Conservation (phyloP, 495 filamentous ascomycete genomes). For the Aspergillus panamensis region DNA sequence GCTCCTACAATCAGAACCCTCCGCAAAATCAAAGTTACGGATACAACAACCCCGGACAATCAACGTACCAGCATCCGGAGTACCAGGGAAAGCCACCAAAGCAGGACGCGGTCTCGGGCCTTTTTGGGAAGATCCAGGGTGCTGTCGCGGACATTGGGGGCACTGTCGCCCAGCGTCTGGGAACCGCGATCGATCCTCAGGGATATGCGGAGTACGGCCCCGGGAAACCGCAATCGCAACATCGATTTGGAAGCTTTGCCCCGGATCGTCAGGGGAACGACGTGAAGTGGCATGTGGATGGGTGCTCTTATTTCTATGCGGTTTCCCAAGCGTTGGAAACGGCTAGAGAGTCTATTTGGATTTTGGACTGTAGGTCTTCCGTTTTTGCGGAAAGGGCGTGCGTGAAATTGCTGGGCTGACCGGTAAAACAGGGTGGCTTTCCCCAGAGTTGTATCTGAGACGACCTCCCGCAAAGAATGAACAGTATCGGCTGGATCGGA, state of each 20-base stretch:
- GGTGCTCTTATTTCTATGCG: constrained; percentile 87
- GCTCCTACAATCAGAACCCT: constrained; percentile 6
- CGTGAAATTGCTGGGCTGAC: neutral
- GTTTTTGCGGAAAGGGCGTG: neutral
- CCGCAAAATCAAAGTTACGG: constrained; percentile 4
- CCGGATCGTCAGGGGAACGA: constrained; percentile 61
- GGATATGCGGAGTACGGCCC: constrained; percentile 47
- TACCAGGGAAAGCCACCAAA: constrained; percentile 35
- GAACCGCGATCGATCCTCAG: constrained; percentile 49
- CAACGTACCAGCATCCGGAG: constrained; percentile 20
- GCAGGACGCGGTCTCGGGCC: constrained; percentile 45
- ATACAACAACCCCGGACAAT: constrained; percentile 16
- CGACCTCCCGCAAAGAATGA: constrained; percentile 79
- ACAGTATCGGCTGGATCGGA: constrained; percentile 81
- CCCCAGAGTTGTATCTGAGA: constrained; percentile 84
- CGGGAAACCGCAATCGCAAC: constrained; percentile 33
- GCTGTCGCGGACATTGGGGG: constrained; percentile 49
- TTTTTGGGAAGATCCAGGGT: constrained; percentile 56
- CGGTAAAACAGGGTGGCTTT: constrained; percentile 67
- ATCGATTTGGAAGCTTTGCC: constrained; percentile 82
- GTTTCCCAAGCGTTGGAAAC: constrained; percentile 80
- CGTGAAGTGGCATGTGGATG: constrained; percentile 92
- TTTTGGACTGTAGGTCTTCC: constrained; percentile 67
- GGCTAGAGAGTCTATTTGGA: constrained; percentile 83
- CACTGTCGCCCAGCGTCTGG: constrained; percentile 48